Conservation (phyloP, 192 early-diverging fungal species). For the Phycomyces nitens region DNA sequence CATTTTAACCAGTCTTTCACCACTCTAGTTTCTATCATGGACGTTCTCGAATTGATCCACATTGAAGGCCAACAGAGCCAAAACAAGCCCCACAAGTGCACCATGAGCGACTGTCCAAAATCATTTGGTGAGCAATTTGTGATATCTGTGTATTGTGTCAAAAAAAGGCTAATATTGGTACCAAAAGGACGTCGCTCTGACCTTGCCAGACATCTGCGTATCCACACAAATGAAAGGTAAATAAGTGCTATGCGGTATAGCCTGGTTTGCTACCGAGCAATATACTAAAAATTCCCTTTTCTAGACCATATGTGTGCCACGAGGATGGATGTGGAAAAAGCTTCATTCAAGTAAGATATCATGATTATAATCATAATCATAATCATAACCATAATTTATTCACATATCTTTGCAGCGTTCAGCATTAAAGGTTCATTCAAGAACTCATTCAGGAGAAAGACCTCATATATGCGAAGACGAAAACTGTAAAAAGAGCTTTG, state of each 20-base stretch:
- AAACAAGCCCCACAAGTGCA: slow-evolving; percentile 56
- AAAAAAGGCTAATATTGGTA: background rate
- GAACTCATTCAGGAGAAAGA: slow-evolving; percentile 76
- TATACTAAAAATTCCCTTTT: slow-evolving; percentile 4
- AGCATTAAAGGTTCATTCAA: slow-evolving; percentile 75
- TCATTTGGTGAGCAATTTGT: slow-evolving; percentile 51
- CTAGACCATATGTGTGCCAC: slow-evolving; percentile 64
- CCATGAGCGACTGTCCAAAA: slow-evolving; percentile 62
- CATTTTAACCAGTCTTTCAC: no score
- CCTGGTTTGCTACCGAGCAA: background rate
- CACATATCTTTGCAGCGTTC: slow-evolving; percentile 50
- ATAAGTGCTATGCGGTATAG: background rate
- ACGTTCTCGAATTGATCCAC: slow-evolving; percentile 61
- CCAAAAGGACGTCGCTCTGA: slow-evolving; percentile 58
- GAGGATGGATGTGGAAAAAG: slow-evolving; percentile 71
- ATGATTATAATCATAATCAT: background rate
- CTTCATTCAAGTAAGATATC: slow-evolving; percentile 67
- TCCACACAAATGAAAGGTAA: slow-evolving; percentile 78
- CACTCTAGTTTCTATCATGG: slow-evolving; percentile 44
- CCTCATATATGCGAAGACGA: slow-evolving; percentile 68
- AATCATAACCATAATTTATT: background rate
- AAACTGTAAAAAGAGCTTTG: slow-evolving; percentile 73
- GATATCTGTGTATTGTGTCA: background rate
- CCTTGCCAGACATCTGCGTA: slow-evolving; percentile 71
- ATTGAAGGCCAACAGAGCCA: slow-evolving; percentile 45